Evolutionary conservation across 2,329 filamentous ascomycete genomes (phyloP), one percentile per base, ranked within the genome.

Genomic region (Colletotrichum higginsianum): DNA sequence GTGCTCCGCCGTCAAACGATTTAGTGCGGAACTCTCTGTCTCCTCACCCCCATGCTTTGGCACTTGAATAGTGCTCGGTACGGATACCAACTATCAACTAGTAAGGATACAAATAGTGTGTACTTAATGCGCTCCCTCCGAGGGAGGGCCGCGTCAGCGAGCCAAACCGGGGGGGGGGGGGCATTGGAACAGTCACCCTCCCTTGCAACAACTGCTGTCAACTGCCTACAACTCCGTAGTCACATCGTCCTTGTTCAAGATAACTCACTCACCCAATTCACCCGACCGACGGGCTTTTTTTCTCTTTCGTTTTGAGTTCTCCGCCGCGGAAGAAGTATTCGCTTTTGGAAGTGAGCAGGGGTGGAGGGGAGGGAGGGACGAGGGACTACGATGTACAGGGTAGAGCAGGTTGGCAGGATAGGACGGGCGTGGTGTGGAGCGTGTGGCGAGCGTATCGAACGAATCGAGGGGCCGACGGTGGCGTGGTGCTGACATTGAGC

Each of bases 121-220:
- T 30, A 30, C 30, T 30, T 30, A 8, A 30, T 30, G 30, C 30
- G 5, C 30, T 30, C 7, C 30, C 30, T 30, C 30, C 30, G 30
- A 30, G 30, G 18, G 68, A 71, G 50, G 68, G 68, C 64, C 68
- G 68, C 68, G 68, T 71, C 58, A 68, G 68, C 68, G 40, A 61
- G 52, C 46, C 57, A 55, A 68, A 57, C 46, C 57, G 47, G 63
- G 58, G 52, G 58, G 47, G 52, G 52, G 58, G 30, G 38, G 52
- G 50, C 38, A 57, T 40, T 15, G 21, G 49, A 35, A 23, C 26
- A 7, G 21, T 26, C 62, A 15, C 40, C 42, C 26, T 47, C 46
- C 56, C 57, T 40, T 26, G n/a, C 42, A 23, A 18, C 42, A 23
- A 18, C 30, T 30, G 30, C 30, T 30, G 30, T 30, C 30, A 30